Base-by-base conservation (phyloP, 768 basidiomycete genomes). In the Suillus paluster region DNA sequence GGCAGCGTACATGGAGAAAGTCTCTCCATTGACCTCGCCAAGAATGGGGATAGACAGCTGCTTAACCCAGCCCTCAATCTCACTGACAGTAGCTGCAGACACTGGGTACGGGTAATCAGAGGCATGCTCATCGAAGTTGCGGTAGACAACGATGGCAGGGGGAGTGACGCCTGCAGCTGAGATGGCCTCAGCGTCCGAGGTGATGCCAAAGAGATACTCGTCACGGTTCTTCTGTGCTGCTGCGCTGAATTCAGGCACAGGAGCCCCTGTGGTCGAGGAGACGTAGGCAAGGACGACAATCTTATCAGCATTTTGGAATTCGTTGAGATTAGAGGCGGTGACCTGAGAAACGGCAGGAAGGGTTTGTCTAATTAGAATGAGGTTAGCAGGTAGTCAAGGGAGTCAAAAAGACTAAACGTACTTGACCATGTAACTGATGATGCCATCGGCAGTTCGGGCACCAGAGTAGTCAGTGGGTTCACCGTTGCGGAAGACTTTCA, bases 341-440 rank as follows among this genome's bases (percentile, higher is more conserved):
- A 99, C 88, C 41, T 87, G 83, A 7, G 94, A 88, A 23, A 99
- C 91, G 42, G 97, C 95, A 10, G 97, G 97, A 19, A 99, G 86
- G 10, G 94, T 89, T 84, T 99, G 97, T 74, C 95, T 87, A 63
- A 21, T 45, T 4, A 63, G 57, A 49, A 52, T 80, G 53, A 42
- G 54, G 50, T 69, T 62, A 67, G 61, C 27, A 64, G 57, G 30
- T 3, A 15, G 6, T 27, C 9, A 10, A 15, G 12, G 6, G 5
- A 33, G 48, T 5, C 45, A 34, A 1, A 21, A 0, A 44, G 7
- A 44, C 3, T 12, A 46, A 27, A 78, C 89, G 69, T 65, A 96
- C 96, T 98, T 99, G 81, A 85, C 74, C 97, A 99, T 98, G 81
- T 97, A 97, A 76, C 88, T 88, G 73, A 97, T 80, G 71, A 99